These are phyloP conservation scores for Nephelium lappaceum DNA, from an alignment of 345 rosid genomes.

Conservation along the genomic window DNA sequence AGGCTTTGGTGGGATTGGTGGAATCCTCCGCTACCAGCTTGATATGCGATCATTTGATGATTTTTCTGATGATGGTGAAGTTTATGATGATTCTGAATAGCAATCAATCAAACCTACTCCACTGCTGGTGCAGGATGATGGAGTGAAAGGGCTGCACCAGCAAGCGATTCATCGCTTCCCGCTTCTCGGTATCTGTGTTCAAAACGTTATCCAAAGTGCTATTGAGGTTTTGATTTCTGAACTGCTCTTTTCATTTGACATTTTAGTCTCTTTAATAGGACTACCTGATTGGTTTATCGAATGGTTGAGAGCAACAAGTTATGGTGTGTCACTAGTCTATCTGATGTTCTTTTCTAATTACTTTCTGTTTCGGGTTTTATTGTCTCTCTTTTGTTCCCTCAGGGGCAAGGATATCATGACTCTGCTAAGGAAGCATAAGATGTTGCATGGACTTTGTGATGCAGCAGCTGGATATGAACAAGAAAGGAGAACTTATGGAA, in stretches of 20 bases:
- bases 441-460: neutral
- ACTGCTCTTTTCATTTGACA: neutral
- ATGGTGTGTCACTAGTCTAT: neutral
- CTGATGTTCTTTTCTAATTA: neutral
- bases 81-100: too few relatives aligned
- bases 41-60: too few relatives aligned
- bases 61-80: too few relatives aligned
- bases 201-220: neutral
- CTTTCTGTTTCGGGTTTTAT: neutral
- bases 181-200: slow-evolving; percentile 19
- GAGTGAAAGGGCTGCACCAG: slow-evolving; percentile 49
- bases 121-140: slow-evolving; percentile 45
- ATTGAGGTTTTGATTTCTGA: slow-evolving; percentile 27
- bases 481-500: neutral
- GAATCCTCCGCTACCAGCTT: too few relatives aligned
- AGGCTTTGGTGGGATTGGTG: too few relatives aligned
- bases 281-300: neutral
- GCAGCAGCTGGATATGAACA: slow-evolving; percentile 2
- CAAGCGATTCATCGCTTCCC: slow-evolving; percentile 22
- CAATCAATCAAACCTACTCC: too few relatives aligned
- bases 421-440: slow-evolving; percentile 8
- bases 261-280: neutral
- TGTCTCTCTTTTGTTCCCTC: neutral
- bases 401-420: neutral
- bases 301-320: neutral